Base-by-base conservation (phyloP, 1,139 yeast species). In the Kodamaea plutei region DNA sequence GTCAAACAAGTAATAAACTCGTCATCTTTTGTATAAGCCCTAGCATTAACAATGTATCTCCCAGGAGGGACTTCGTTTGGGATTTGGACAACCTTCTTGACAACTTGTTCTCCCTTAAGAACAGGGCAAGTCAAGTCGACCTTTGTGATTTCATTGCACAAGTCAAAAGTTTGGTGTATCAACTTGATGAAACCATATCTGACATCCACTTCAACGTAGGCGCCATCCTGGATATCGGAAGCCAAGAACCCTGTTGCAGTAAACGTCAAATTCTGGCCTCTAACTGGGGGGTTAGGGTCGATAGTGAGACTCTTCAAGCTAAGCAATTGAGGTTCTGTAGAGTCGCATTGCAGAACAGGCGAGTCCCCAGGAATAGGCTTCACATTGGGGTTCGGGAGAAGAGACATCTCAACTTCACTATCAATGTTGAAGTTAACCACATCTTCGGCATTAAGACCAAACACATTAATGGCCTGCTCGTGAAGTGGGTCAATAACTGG, bases 1-100 rank as follows among this genome's bases (percentile, higher is more conserved):
- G 84, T 75, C 49, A 91, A 68, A 57, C 98, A 91, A 20, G 96
- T 79, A 44, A 91, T 79, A 42, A 81, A 73, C 29, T 73, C 79
- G 47, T 84, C 96, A 35, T 84, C 87, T 30, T 64, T 76, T 26
- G 95, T 87, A 62, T 73, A 91, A 4, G 97, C 98, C 50, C 91
- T 76, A 12, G 96, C 97, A 38, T 71, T 67, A 29, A 89, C 95
- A 25, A 74, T 62, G 62, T 91, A 91, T 54, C 75, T 82, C 26
- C 97, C 98, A 17, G 97, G 96, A 37, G 98, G 97, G 15, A 89
- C 95, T 57, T 87, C 93, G n/a, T 70, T 65, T 12, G 98, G 98
- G 40, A 91, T 76, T 46, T 79, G 89, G 20, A 91, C 93, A 27
- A 65, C 60, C 58, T 88, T 87, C 21, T 70, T 58, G 38, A 91